Conservation (phyloP, 805 yeast species). For the Teunomyces pallodes region DNA sequence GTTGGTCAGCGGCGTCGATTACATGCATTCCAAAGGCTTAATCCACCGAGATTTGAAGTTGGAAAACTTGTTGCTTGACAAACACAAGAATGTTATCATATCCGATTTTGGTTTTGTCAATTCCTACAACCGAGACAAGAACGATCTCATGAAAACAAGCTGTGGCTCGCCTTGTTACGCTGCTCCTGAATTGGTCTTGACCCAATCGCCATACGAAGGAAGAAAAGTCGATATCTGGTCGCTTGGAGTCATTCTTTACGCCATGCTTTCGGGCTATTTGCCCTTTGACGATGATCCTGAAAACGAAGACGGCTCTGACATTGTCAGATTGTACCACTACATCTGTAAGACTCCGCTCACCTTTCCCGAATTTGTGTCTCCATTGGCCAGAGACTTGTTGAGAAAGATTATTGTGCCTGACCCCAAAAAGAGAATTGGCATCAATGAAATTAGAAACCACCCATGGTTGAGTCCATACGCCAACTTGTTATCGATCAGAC, state of each 20-base stretch:
- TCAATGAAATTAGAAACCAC: conserved; percentile 73
- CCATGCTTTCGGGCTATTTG: conserved; percentile 94
- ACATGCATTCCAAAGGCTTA: conserved; percentile 77
- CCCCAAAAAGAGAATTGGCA: conserved; percentile 70
- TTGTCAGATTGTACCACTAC: conserved; percentile 84
- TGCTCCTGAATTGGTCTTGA: conserved; percentile 93
- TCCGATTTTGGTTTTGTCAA: conserved; percentile 96
- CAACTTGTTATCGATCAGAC: conserved; percentile 77
- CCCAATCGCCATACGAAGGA: conserved; percentile 84
- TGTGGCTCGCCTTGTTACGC: conserved; percentile 99
- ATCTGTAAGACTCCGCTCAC: conserved; percentile 89
- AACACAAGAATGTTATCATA: conserved; percentile 80
- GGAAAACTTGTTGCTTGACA: conserved; percentile 74
- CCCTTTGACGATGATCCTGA: conserved; percentile 98
- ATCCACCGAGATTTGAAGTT: conserved; percentile 77
- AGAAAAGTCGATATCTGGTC: conserved; percentile 97
- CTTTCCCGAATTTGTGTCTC: conserved; percentile 90
- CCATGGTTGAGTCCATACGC: conserved; percentile 87
- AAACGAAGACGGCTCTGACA: conserved; percentile 94
- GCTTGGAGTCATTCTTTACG: conserved; percentile 90
- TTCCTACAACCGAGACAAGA: conserved; percentile 56
- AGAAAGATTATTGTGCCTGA: conserved; percentile 82
- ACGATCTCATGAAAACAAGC: conserved; percentile 86
- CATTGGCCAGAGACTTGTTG: conserved; percentile 86
- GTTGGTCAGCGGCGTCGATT: conserved; percentile 88